phyloP scores from a whole-genome alignment of 495 filamentous ascomycete species.

The Podospora anserina region DNA sequence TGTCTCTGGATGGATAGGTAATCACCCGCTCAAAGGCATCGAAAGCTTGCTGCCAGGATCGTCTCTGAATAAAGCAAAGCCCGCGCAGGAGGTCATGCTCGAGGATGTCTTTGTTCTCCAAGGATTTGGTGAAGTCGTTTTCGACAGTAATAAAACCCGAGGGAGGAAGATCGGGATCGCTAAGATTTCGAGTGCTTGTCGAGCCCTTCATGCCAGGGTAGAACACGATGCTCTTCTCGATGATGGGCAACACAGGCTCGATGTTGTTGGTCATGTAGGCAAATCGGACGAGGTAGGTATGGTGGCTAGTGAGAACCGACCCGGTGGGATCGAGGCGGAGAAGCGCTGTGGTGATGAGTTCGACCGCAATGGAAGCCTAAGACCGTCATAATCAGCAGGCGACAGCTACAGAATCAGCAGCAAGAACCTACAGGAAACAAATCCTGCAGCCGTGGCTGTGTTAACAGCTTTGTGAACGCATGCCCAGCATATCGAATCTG shows the following conservation, averaged over 20 bases:
- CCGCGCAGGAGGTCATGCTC: constrained; percentile 78
- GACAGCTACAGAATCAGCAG: neutral
- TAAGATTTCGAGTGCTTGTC: constrained; percentile 24
- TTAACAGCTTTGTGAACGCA: constrained; percentile 28
- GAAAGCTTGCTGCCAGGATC: constrained; percentile 68
- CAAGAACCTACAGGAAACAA: constrained; percentile 37
- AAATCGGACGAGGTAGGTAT: constrained; percentile 58
- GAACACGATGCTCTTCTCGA: constrained; percentile 66
- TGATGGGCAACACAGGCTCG: constrained; percentile 57
- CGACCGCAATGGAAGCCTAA: constrained; percentile 58
- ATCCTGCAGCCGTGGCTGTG: constrained; percentile 18
- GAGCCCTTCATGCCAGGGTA: constrained; percentile 51
- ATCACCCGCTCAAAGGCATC: constrained; percentile 68
- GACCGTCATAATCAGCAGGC: neutral
- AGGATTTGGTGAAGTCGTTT: constrained; percentile 55
- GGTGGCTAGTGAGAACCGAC: constrained; percentile 65
- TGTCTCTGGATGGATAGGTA: constrained; percentile 57
- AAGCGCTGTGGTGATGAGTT: constrained; percentile 61
- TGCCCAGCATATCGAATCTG: constrained; percentile 45
- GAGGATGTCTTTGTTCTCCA: constrained; percentile 60
- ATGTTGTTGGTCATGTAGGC: constrained; percentile 53
- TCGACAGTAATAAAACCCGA: constrained; percentile 52
- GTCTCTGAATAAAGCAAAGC: constrained; percentile 70
- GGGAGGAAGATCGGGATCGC: constrained; percentile 37
- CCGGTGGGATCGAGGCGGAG: constrained; percentile 69